Evolutionary conservation across 208 protist genomes (phyloP).

Genomic region (Trypanosoma theileri): DNA sequence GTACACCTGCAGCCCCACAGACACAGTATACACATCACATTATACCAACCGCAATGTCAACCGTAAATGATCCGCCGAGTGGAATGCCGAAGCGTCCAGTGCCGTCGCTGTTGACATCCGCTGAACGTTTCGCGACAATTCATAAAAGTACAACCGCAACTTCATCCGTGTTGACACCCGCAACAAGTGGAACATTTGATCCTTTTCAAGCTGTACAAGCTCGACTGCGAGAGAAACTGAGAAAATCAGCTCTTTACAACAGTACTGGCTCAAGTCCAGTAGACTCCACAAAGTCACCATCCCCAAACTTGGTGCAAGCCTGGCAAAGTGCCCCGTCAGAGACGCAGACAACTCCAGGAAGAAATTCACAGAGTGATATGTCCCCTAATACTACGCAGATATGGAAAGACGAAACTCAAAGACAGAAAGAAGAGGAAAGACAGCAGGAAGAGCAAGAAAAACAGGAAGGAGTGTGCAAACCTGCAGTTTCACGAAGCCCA

Average conservation of each 20-base stretch:
- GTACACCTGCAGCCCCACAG: not conserved
- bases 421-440: not conserved
- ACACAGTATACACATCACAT: no score
- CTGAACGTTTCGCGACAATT: no score
- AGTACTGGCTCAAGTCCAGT: slow-evolving; percentile 12
- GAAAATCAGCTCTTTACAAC: not conserved
- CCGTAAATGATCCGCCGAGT: no score
- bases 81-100: no score
- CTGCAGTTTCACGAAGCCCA: not conserved
- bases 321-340: not conserved
- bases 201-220: slow-evolving; percentile 53
- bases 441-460: not conserved
- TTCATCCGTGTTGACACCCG: no score
- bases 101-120: no score
- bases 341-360: not conserved
- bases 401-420: no score
- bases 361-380: not conserved
- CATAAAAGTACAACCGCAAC: no score
- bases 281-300: slow-evolving; percentile 2
- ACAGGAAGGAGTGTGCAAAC: not conserved
- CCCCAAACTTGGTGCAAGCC: not conserved
- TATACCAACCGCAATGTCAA: no score
- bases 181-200: slow-evolving; percentile 35
- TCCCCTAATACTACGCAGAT: not conserved
- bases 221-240: slow-evolving; percentile 57